Base-by-base conservation (phyloP, 371 early-diverging fungal genomes). In the Mortierella sp. region DNA sequence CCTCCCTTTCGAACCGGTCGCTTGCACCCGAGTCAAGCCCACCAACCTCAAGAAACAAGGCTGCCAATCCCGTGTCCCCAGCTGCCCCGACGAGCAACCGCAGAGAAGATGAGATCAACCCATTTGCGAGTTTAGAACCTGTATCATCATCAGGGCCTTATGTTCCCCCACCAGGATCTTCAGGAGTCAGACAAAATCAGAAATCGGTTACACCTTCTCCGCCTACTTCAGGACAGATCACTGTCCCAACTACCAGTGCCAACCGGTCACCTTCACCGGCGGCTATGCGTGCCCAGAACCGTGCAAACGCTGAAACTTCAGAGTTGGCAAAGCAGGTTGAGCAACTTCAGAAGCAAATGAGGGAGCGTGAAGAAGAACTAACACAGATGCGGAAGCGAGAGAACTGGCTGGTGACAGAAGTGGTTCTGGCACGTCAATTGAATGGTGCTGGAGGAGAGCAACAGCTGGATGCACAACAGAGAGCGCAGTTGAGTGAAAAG, bases 111-210 rank as follows among this genome's bases (percentile, higher is more conserved):
- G 67, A 73, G 13, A n/a, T 67, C 45, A 67, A 67, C 48, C 68
- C 73, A 21, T 67, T 67, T n/a, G 73, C 73, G 4, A 50, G 52
- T 50, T 67, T 67, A 34, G 67, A 55, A 28, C 58, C 63, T 31
- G 47, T 54, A 1, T 38, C 31, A 8, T 14, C 60, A 19, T 39
- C 43, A 21, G 43, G n/a, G 34, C 27, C 45, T 10, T 38, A 46
- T 28, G 34, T 31, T 13, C 34, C 64, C 18, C 27, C 71, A 30
- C 56, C 61, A 6, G 16, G 23, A 3, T 21, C 43, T 18, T 9
- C 30, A 18, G 42, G 27, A 26, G 24, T 28, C 10, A 54, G 61
- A 26, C 49, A 54, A 10, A 67, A 50, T 31, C 34, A 31, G 1
- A 41, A 59, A 10, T 55, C 67, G 16, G 54, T 30, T 28, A 38